Conservation (phyloP, 139 green algal species). For the Desmodesmus armatus region DNA sequence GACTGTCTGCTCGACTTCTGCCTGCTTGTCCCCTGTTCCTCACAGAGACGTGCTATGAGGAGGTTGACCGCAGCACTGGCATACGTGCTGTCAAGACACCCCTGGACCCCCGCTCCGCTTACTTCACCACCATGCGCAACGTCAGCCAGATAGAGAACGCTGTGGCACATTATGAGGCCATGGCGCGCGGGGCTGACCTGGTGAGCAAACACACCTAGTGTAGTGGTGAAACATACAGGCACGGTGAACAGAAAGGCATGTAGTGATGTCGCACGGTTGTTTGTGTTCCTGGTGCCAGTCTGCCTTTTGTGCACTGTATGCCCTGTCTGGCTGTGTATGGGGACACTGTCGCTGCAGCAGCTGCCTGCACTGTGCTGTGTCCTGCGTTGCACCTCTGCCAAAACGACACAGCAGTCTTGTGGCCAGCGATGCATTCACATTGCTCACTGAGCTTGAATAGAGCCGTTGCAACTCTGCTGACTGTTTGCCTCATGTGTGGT, state of each 20-base stretch:
- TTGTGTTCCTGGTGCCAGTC: neutral
- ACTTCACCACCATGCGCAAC: conserved; percentile 69
- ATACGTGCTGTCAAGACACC: conserved; percentile 64
- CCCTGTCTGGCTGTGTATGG: neutral
- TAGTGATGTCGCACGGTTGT: neutral
- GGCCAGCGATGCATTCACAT: no score
- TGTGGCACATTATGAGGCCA: conserved; percentile 66
- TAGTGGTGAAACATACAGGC: no score
- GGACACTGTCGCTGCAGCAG: neutral
- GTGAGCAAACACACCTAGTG: conserved; percentile 32
- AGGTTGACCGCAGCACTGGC: conserved; percentile 55
- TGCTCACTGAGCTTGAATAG: no score
- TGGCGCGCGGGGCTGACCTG: conserved; percentile 61
- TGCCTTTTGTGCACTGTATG: neutral
- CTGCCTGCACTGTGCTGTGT: no score
- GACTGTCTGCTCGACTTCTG: no score
- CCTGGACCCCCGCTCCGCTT: conserved; percentile 59
- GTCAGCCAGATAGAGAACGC: conserved; percentile 78
- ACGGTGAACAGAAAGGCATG: no score
- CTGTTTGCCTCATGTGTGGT: no score
- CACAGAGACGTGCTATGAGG: conserved; percentile 39
- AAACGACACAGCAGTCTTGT: no score
- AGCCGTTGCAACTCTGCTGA: no score
- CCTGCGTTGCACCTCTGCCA: no score
- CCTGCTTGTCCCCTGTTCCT: no score